phyloP scores from a whole-genome alignment of 768 basidiomycete species.

The Favolaschia claudopus region DNA sequence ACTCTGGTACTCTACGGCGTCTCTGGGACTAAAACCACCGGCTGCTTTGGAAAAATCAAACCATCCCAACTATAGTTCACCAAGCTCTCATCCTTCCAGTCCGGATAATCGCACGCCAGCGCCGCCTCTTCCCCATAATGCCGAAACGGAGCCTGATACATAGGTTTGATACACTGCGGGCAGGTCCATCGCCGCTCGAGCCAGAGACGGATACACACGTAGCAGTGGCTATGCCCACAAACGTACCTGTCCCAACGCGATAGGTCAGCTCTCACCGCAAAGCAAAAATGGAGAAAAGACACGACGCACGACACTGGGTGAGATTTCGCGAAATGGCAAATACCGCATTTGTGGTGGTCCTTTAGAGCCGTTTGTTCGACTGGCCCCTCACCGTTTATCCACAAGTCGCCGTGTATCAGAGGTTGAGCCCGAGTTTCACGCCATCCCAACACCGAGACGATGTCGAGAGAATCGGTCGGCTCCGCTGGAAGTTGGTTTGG shows the following conservation, averaged over 20 bases:
- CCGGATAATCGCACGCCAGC: not conserved
- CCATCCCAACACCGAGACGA: too few species aligned
- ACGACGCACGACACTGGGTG: not conserved
- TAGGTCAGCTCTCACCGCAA: too few species aligned
- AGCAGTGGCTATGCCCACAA: slow-evolving; percentile 1
- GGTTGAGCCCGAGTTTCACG: too few species aligned
- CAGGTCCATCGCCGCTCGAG: not conserved
- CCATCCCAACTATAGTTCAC: not conserved
- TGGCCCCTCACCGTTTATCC: not conserved
- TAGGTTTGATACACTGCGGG: not conserved
- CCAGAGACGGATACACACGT: slow-evolving; percentile 3
- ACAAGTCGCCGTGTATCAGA: not conserved
- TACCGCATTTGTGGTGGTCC: not conserved
- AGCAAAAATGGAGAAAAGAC: not conserved
- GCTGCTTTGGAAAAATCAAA: not conserved
- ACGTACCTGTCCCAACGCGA: not conserved
- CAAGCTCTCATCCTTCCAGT: not conserved
- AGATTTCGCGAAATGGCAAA: not conserved
- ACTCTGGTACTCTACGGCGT: too few species aligned
- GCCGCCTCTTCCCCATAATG: not conserved
- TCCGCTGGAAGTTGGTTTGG: too few species aligned
- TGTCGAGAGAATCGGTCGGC: too few species aligned
- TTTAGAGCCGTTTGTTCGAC: not conserved
- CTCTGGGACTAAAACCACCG: too few species aligned
- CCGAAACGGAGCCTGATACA: not conserved